Conservation (phyloP, 345 rosid species). For the Combretum micranthum region DNA sequence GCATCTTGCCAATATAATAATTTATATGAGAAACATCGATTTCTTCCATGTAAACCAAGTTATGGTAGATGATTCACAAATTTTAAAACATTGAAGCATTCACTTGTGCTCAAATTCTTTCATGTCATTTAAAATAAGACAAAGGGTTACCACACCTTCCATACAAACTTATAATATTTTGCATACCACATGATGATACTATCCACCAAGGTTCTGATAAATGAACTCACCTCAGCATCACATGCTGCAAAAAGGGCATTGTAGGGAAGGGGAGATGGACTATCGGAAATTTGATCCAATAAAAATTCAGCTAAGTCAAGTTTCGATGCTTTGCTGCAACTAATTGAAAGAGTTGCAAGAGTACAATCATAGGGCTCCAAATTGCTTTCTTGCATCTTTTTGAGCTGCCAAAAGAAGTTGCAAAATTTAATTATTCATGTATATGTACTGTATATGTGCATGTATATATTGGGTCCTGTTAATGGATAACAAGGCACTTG, state of each 20-base stretch:
- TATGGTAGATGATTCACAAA: too few species aligned
- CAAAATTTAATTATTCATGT: not conserved
- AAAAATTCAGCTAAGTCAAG: constrained; percentile 76
- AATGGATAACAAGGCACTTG: too few species aligned
- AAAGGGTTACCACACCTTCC: not conserved
- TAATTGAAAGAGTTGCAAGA: constrained; percentile 49
- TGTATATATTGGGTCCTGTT: too few species aligned
- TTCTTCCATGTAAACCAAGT: too few species aligned
- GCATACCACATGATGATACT: not conserved
- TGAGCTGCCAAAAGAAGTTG: constrained; percentile 42
- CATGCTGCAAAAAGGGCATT: constrained; percentile 68
- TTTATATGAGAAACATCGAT: too few species aligned
- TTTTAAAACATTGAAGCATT: too few species aligned
- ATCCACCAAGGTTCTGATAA: not conserved
- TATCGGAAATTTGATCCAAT: constrained; percentile 46
- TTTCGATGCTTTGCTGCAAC: constrained; percentile 57
- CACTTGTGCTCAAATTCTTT: too few species aligned
- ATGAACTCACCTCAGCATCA: constrained; percentile 45
- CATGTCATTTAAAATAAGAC: too few species aligned
- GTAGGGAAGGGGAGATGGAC: constrained; percentile 36
- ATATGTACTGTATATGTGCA: too few species aligned
- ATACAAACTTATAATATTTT: not conserved
- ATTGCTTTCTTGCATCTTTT: constrained; percentile 51
- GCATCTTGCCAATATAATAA: too few species aligned
- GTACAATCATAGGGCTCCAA: constrained; percentile 64